Conservation (phyloP, 305 asterid genomes). For the Solanum hybrid region DNA sequence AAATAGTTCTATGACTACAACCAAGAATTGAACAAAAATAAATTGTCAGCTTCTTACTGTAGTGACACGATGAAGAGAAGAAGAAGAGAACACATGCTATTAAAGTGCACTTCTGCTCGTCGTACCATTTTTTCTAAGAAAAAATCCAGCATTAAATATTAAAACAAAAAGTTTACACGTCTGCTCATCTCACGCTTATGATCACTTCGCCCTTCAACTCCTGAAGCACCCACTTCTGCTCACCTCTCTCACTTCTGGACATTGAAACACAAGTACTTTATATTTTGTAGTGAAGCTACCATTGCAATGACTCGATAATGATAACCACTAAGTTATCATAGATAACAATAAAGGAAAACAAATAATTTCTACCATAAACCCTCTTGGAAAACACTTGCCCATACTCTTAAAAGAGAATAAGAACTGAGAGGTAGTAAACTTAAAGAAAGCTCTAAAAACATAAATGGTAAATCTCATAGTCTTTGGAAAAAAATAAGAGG, state of each 20-base stretch:
- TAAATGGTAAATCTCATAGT: conserved; percentile 9
- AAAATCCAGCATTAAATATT: too few relatives aligned
- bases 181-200: neutral
- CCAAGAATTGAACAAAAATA: neutral
- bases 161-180: too few relatives aligned
- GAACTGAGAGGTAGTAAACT: neutral
- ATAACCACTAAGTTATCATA: neutral
- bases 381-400: too few relatives aligned
- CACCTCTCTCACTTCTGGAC: neutral
- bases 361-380: neutral
- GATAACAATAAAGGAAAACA: neutral
- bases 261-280: neutral
- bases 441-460: neutral
- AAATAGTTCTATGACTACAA: neutral
- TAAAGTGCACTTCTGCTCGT: neutral
- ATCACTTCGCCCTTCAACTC: neutral
- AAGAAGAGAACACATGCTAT: neutral
- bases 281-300: neutral
- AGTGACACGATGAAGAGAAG: neutral
- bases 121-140: too few relatives aligned
- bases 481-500: conserved; percentile 3
- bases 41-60: neutral
- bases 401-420: neutral
- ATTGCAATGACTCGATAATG: neutral
- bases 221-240: neutral